Conservation (phyloP, 768 basidiomycete genomes). For the Hypsizygus marmoreus region DNA sequence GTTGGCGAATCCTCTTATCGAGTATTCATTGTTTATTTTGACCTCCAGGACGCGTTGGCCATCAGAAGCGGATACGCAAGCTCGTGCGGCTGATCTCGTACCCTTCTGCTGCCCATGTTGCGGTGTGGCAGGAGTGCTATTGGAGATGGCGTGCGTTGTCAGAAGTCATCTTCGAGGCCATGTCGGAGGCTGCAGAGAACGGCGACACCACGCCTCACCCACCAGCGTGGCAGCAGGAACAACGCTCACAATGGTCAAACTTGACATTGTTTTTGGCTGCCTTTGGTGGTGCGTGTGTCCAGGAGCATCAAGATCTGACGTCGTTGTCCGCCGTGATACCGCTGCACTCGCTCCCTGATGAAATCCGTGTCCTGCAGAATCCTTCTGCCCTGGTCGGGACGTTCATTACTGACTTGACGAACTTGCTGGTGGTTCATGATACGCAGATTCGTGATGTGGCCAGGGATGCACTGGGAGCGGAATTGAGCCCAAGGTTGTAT, state of each 20-base stretch:
- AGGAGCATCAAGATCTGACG: slow-evolving; percentile 51
- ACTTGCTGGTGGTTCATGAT: slow-evolving; percentile 62
- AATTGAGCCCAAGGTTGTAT: slow-evolving; percentile 73
- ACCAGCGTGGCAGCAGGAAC: slow-evolving; percentile 52
- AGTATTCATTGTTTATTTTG: not conserved
- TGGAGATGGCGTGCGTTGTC: slow-evolving; percentile 71
- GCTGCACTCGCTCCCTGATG: slow-evolving; percentile 62
- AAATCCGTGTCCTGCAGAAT: slow-evolving; percentile 64
- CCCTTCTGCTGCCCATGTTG: slow-evolving; percentile 67
- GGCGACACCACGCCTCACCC: slow-evolving; percentile 24
- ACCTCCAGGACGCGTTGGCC: slow-evolving; percentile 64
- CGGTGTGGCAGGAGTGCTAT: slow-evolving; percentile 84
- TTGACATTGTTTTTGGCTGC: slow-evolving; percentile 76
- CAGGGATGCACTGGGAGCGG: slow-evolving; percentile 77
- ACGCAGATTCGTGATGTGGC: slow-evolving; percentile 75
- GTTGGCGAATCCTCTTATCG: slow-evolving; percentile 22
- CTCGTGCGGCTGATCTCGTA: slow-evolving; percentile 64
- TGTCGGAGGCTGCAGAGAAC: slow-evolving; percentile 32
- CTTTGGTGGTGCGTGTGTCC: slow-evolving; percentile 65
- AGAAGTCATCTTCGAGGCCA: slow-evolving; percentile 51
- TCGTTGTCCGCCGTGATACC: slow-evolving; percentile 58
- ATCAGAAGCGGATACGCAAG: slow-evolving; percentile 80
- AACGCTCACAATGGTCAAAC: slow-evolving; percentile 84
- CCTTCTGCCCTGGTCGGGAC: slow-evolving; percentile 58
- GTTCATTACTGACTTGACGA: slow-evolving; percentile 72